Evolutionary conservation across 2,329 filamentous ascomycete genomes (phyloP).

Genomic region (Aureobasidium sp.): DNA sequence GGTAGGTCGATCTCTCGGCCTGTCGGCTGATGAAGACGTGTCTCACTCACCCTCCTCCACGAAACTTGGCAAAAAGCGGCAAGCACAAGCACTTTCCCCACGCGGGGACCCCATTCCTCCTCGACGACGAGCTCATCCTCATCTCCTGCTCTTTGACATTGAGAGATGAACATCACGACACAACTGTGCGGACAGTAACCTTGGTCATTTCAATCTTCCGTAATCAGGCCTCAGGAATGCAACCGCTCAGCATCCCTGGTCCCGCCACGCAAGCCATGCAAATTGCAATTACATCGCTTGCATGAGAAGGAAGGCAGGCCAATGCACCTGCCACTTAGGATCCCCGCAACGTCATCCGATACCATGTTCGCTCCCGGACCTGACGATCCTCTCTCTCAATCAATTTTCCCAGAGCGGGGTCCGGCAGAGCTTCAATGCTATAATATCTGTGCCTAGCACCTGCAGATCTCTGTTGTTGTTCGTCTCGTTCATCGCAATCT

Average conservation of each 20-base stretch:
- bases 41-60: not conserved
- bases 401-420: constrained; percentile 8
- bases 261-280: constrained; percentile 3
- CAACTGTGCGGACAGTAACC: not conserved
- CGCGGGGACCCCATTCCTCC: constrained; percentile 3
- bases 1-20: constrained; percentile 1
- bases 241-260: not conserved
- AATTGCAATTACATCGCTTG: not conserved
- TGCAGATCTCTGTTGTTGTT: constrained; percentile 7
- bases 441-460: constrained; percentile 1
- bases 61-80: constrained; percentile 7
- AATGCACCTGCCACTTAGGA: constrained; percentile 1
- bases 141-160: not conserved
- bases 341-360: constrained; percentile 12
- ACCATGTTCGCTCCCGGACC: constrained; percentile 7
- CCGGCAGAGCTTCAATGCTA: constrained; percentile 1
- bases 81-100: constrained; percentile 3
- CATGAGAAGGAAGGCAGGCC: not conserved
- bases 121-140: not conserved
- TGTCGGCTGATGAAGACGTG: constrained; percentile 4
- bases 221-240: not conserved
- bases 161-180: not conserved
- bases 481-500: not conserved
- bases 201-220: too few relatives aligned
- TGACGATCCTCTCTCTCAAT: constrained; percentile 7